These are phyloP conservation scores for Ogataea angusta DNA, from an alignment of 805 yeast genomes.

Conservation along the genomic window DNA sequence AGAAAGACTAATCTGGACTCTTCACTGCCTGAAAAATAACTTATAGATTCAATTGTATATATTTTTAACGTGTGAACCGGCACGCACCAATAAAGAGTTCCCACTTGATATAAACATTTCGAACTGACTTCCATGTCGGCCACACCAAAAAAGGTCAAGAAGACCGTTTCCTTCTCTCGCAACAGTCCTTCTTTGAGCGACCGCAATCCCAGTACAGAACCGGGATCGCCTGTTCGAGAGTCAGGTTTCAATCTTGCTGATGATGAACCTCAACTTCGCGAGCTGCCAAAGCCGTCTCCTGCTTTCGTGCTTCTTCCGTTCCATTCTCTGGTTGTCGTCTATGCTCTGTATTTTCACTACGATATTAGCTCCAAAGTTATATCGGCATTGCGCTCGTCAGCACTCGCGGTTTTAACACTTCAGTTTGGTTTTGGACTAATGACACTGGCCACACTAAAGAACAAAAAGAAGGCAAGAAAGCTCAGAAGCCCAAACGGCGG, in stretches of 20 bases:
- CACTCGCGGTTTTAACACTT: slow-evolving; percentile 32
- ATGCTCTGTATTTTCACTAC: slow-evolving; percentile 32
- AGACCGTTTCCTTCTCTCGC: slow-evolving; percentile 29
- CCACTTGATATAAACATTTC: background rate
- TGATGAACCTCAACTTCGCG: slow-evolving; percentile 1
- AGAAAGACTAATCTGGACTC: slow-evolving; percentile 32
- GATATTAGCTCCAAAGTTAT: slow-evolving; percentile 30
- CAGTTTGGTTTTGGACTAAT: slow-evolving; percentile 36
- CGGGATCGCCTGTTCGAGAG: background rate
- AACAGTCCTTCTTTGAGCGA: slow-evolving; percentile 20
- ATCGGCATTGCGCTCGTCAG: slow-evolving; percentile 25
- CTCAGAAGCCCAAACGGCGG: slow-evolving; percentile 13
- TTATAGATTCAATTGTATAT: slow-evolving; percentile 8
- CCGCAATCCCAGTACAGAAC: background rate
- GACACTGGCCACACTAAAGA: slow-evolving; percentile 33
- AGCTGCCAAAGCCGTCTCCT: slow-evolving; percentile 15
- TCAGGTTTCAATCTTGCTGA: background rate
- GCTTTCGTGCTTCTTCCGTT: slow-evolving; percentile 29
- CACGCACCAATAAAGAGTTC: background rate
- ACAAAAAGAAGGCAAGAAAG: slow-evolving; percentile 17
- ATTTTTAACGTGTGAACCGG: slow-evolving; percentile 1
- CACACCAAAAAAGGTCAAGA: slow-evolving; percentile 21
- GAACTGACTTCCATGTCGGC: slow-evolving; percentile 2
- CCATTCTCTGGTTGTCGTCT: slow-evolving; percentile 27
- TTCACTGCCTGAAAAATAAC: slow-evolving; percentile 17